Evolutionary conservation across 1,139 yeast genomes (phyloP), one percentile per base, ranked within the genome.

Genomic region (Pichia norvegensis): DNA sequence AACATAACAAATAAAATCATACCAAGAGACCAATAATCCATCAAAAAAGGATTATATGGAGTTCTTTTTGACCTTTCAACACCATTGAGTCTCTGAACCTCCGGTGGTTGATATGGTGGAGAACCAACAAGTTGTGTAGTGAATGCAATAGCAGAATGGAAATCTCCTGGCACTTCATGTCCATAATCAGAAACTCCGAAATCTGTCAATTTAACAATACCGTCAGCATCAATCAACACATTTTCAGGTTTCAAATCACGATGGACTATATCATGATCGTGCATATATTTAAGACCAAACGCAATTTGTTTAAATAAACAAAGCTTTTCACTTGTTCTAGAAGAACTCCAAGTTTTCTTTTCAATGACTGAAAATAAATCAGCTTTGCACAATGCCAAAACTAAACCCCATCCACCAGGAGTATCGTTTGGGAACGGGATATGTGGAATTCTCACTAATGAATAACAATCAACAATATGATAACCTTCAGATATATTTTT

Each of bases 71-170:
- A 36, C 23, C 49, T 47, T 14, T 71, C 65, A 29, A 70, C 57
- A 23, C 73, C 76, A 46, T 71, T 73, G 47, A 79, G 68, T 38
- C 66, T 61, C 81, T 80, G 79, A 21, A 83, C 88, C 61, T 84
- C 94, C 0, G 94, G 94, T 5, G 92, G 83, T 7, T 84, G 76
- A 60, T 83, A 84, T 3, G 94, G 94, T 2, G 92, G 87, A 2
- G 90, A 81, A 2, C 94, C 94, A 47, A 84, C 87, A 64, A 76
- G 77, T 9, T 78, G 65, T 10, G 72, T 67, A 17, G 78, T 73
- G 41, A 66, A 49, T 52, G 72, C 77, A 8, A 81, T 53, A 4
- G 75, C 74, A n/a, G 78, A 68, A 1, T 66, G 54, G 29, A 76
- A 68, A 63, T 83, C 81, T 10, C 76, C 76, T 0, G 79, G 79